Base-by-base conservation (phyloP, 1,139 yeast species). In the Lodderomyces parapsilosis region DNA sequence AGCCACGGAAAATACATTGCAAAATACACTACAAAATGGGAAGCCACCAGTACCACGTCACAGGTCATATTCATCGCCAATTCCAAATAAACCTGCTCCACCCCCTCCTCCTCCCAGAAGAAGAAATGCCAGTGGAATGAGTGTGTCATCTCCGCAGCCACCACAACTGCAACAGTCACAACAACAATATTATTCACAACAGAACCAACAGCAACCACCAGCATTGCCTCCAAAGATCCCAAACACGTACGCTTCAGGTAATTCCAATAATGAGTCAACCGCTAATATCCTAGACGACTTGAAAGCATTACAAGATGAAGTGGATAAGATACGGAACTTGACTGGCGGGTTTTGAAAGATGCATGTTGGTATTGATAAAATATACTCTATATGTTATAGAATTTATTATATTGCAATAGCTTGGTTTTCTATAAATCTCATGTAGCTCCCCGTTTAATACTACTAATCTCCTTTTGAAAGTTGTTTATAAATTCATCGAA, bases 231-330 rank as follows among this genome's bases (percentile, higher is more conserved):
- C 74, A 10, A 66, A 65, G 44, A 55, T 62, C 2, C 48, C 61
- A 2, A 27, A 41, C 15, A n/a, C 15, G 6, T 30, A 13, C 7
- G 18, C 7, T 14, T 49, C 49, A 7, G 53, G 48, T 36, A 39
- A 40, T n/a, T 38, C 39, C 10, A 43, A 48, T 25, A 62, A 58
- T 45, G 64, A 63, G 43, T 72, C 75, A 46, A 75, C 80, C 2
- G 66, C 74, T 4, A 75, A 80, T 47, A 78, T 81, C 19, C 59
- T 82, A 50, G 82, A 81, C 44, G 83, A 82, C 56, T 66, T 81
- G 47, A 77, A 77, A 55, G 82, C 82, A 15, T 63, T 83, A 41
- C 86, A 82, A 52, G 81, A 74, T 34, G 88, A 83, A 55, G 86
- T 83, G 15, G 84, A 83, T 54, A 70, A 71, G 46, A 74, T 75